Base-by-base conservation (phyloP, 371 early-diverging fungal genomes). In the Lichtheimia ramosa region DNA sequence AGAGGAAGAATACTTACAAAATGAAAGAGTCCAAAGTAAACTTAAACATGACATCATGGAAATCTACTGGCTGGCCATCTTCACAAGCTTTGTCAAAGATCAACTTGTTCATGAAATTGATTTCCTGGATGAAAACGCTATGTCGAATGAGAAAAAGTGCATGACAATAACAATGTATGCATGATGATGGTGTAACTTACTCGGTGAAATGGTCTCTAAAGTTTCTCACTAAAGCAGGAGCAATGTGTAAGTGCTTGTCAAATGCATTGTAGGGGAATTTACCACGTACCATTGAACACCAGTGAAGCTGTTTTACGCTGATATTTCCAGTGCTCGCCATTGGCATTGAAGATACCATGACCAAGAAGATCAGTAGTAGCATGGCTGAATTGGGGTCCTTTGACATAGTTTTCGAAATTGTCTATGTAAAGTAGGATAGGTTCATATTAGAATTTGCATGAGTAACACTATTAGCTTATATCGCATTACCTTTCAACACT, bases 11-110 rank as follows among this genome's bases (percentile, higher is more conserved):
- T 14, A 34, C 76, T 58, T 70, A 84, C 85, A 75, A 66, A 20
- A 77, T 78, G 67, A 86, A 86, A 20, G 79, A 77, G 48, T 86
- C 83, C 43, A 86, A 56, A 6, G 84, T 84, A 58, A 79, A 86
- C 28, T 68, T 65, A 57, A 71, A 76, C 71, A 86, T 72, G 20
- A 80, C 3, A 46, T 73, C 77, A 27, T 83, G 76, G 20, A 83
- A 73, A 58, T 81, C 81, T 34, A 83, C 64, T 1, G 65, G 51
- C 3, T 59, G 49, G 3, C 68, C 61, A 15, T 57, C 42, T 15
- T 69, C 67, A 3, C 63, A 67, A 2, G 74, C 75, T 41, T 71
- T 70, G 56, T 71, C 72, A 34, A 79, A 56, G 39, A 82, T 70
- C 48, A 62, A n/a, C 5, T 59, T 46, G 21, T 27, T 56, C 70